A percentile compares a stretch with the other conserved stretches of the same genome.
These are phyloP conservation scores for Mollisiaceae sp. DNA, from an alignment of 2,329 filamentous ascomycete species.

Conservation along the genomic window DNA sequence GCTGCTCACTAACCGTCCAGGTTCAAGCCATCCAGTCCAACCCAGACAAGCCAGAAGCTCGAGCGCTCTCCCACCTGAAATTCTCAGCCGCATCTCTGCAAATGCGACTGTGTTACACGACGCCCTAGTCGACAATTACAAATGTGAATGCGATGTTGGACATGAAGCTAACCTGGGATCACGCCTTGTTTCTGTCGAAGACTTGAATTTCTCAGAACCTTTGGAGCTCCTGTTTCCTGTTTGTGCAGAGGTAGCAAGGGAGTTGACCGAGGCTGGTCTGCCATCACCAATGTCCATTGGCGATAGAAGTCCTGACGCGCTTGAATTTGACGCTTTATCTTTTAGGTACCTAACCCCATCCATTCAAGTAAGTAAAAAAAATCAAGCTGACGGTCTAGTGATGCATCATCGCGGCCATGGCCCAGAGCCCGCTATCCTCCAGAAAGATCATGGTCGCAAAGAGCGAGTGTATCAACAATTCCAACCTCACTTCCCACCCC, in stretches of 20 bases:
- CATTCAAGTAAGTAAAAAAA: background rate
- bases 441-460: background rate
- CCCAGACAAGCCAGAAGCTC: background rate
- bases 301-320: background rate
- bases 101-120: background rate
- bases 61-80: background rate
- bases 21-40: background rate
- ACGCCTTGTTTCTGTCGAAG: background rate
- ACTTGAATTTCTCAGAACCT: background rate
- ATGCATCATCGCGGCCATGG: background rate
- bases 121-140: background rate
- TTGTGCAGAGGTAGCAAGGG: background rate
- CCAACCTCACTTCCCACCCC: background rate
- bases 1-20: conserved; percentile 6
- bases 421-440: background rate
- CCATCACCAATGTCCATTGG: background rate
- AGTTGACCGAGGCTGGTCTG: background rate
- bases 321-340: background rate
- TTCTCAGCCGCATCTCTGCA: background rate
- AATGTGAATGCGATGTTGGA: background rate
- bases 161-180: conserved; percentile 5
- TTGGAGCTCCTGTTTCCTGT: conserved; percentile 9
- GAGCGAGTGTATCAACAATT: conserved; percentile 5
- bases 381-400: background rate
- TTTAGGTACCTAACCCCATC: background rate